A percentile compares a stretch with the other conserved stretches of the same genome.
phyloP scores from a whole-genome alignment of 495 filamentous ascomycete species.

The Penicillium ucsense region DNA sequence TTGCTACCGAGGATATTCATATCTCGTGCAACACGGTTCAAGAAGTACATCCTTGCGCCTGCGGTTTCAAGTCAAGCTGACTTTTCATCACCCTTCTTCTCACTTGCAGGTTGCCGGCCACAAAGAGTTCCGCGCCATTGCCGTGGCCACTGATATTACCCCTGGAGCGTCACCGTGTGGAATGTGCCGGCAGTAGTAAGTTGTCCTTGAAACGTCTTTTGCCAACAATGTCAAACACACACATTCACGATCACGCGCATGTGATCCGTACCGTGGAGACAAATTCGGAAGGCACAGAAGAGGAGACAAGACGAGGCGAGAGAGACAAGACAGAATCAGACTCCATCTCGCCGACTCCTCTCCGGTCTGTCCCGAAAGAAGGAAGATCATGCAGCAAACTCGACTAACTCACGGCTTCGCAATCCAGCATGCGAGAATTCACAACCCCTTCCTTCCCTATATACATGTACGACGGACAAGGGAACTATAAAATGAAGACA shows the following conservation, averaged over 20 bases:
- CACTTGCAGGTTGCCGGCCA: slow-evolving; percentile 46
- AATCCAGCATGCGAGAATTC: slow-evolving; percentile 67
- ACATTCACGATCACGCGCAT: too few relatives aligned
- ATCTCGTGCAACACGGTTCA: too few relatives aligned
- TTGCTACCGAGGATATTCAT: neutral
- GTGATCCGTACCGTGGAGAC: too few relatives aligned
- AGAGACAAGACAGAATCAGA: too few relatives aligned
- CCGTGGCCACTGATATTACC: slow-evolving; percentile 71
- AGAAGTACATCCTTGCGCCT: too few relatives aligned
- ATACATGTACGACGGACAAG: slow-evolving; percentile 83
- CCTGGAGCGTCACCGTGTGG: slow-evolving; percentile 67
- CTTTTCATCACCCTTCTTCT: neutral
- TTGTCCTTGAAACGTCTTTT: neutral
- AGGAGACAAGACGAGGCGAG: too few relatives aligned
- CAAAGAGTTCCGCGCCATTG: slow-evolving; percentile 66
- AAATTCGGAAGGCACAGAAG: too few relatives aligned
- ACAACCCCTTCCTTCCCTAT: slow-evolving; percentile 57
- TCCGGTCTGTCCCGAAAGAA: too few relatives aligned
- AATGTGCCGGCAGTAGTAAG: slow-evolving; percentile 47
- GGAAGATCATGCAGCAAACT: too few relatives aligned
- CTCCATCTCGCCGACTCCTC: too few relatives aligned
- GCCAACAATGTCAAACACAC: neutral
- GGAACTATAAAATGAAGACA: slow-evolving; percentile 57
- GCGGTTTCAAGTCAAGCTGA: neutral
- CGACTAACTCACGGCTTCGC: too few relatives aligned